Evolutionary conservation across 148 eudicot genomes (phyloP).

Genomic region (Chenopodium formosanum): DNA sequence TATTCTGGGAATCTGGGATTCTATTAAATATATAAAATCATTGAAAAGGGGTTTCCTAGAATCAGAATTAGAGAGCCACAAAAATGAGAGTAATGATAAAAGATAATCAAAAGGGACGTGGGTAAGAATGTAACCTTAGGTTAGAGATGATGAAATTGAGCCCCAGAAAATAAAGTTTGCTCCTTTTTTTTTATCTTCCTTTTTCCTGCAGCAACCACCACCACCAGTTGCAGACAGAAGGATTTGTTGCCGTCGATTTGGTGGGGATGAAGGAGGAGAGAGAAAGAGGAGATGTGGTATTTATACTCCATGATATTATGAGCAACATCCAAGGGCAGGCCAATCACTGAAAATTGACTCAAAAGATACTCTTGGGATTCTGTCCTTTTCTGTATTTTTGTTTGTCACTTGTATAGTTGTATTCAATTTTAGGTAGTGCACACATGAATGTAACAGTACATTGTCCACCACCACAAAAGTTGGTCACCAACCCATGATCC

Average conservation of each 20-base stretch:
- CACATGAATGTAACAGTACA: background rate
- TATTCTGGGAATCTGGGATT: background rate
- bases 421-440: background rate
- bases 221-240: background rate
- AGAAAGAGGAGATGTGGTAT: background rate
- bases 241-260: slow-evolving; percentile 18
- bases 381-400: background rate
- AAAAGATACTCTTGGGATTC: slow-evolving; percentile 13
- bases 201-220: slow-evolving; percentile 12
- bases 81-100: slow-evolving; percentile 26
- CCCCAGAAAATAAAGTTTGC: slow-evolving; percentile 13
- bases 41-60: background rate
- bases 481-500: background rate
- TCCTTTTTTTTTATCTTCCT: background rate
- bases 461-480: background rate
- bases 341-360: slow-evolving; percentile 24
- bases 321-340: background rate
- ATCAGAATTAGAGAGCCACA: slow-evolving; percentile 23
- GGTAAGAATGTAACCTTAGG: slow-evolving; percentile 31
- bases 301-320: background rate
- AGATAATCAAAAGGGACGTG: slow-evolving; percentile 17
- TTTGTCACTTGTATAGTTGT: background rate
- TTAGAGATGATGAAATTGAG: slow-evolving; percentile 23
- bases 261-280: background rate
- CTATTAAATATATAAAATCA: background rate